Evolutionary conservation across 345 rosid genomes (phyloP).

Genomic region (Linum tenue): DNA sequence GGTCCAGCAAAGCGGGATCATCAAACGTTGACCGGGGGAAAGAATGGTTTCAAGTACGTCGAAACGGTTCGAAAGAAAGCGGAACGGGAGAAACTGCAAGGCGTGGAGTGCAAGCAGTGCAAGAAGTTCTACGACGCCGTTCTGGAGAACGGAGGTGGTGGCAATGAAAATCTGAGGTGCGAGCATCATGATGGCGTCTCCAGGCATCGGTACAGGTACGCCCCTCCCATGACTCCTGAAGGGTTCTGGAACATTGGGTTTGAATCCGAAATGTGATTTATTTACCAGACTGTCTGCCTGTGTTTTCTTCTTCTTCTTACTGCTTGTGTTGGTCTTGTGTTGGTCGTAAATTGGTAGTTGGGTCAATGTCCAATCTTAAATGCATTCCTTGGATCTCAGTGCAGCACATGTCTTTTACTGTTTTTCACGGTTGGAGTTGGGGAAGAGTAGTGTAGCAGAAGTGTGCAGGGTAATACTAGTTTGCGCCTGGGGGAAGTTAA

Average conservation of each 20-base stretch:
- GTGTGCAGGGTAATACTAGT: no score
- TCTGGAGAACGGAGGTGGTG: constrained; percentile 42
- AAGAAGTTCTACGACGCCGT: constrained; percentile 91
- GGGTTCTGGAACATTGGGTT: constrained; percentile 97
- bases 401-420: no score
- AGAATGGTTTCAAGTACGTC: constrained; percentile 54
- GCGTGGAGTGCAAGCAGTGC: constrained; percentile 85
- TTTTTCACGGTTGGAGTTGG: no score
- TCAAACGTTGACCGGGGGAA: constrained; percentile 18
- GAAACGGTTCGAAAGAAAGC: constrained; percentile 74
- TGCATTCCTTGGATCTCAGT: no score
- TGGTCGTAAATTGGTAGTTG: no score
- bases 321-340: no score
- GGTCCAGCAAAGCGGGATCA: constrained; percentile 34
- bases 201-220: constrained; percentile 71
- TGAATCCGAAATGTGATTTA: constrained; percentile 74
- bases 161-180: constrained; percentile 40
- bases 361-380: no score
- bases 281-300: no score
- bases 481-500: no score
- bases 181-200: constrained; percentile 95
- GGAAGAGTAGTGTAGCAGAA: no score
- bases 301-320: no score
- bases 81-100: constrained; percentile 61
- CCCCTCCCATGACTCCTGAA: constrained; percentile 86